Conservation (phyloP, 1,284 basidiomycete species). For the Malassezia dermatis region DNA sequence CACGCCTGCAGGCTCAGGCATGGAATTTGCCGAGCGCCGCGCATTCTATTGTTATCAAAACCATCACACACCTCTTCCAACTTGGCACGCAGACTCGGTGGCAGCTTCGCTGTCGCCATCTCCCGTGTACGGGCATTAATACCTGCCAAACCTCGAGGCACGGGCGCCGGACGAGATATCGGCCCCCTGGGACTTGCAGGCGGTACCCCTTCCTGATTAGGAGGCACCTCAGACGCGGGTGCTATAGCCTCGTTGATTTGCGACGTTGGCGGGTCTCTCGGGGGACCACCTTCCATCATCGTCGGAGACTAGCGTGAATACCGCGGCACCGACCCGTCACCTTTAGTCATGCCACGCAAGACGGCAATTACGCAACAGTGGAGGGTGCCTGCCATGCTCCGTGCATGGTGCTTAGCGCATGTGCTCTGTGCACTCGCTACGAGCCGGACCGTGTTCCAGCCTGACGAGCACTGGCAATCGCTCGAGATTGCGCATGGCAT, state of each 20-base stretch:
- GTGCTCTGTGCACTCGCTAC: neutral
- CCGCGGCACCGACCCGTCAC: neutral
- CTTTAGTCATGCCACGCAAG: neutral
- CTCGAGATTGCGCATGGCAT: conserved; percentile 79
- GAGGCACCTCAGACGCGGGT: neutral
- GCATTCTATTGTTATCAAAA: conserved; percentile 15
- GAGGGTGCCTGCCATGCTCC: neutral
- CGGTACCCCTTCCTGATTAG: neutral
- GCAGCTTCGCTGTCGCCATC: conserved; percentile 49
- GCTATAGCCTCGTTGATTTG: neutral
- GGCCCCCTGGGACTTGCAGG: neutral
- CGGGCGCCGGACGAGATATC: neutral
- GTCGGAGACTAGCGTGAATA: neutral
- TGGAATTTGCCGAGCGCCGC: conserved; percentile 15
- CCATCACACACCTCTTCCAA: conserved; percentile 65
- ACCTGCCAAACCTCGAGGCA: conserved; percentile 18
- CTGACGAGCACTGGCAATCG: conserved; percentile 93
- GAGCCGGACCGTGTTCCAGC: conserved; percentile 74
- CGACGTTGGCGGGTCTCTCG: neutral
- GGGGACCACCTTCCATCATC: neutral
- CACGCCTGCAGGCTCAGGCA: conserved; percentile 10
- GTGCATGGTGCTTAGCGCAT: neutral
- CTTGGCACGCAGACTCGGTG: conserved; percentile 80
- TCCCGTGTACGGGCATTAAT: conserved; percentile 32
- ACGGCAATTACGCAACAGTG: neutral